These are phyloP conservation scores for Plantago major DNA, from an alignment of 257 asterid species.

Conservation along the genomic window DNA sequence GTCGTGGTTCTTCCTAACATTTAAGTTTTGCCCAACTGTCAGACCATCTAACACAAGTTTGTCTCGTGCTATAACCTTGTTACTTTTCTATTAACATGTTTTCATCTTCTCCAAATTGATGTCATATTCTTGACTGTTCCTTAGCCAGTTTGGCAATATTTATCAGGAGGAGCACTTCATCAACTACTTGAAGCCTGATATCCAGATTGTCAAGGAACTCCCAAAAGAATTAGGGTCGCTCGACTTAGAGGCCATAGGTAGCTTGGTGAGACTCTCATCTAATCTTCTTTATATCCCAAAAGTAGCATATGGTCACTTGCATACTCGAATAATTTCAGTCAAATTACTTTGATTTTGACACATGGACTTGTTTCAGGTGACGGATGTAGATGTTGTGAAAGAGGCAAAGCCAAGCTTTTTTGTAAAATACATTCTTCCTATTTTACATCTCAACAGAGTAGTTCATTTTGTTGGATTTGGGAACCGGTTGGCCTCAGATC, in stretches of 20 bases:
- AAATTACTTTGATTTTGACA: conserved; percentile 17
- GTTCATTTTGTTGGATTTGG: conserved; percentile 99
- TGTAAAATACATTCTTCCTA: conserved; percentile 81
- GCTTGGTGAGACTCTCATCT: conserved; percentile 63
- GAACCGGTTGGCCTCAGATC: conserved; percentile 98
- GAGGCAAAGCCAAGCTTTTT: conserved; percentile 96
- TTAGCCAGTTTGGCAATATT: conserved; percentile 97
- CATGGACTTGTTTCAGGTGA: conserved; percentile 51
- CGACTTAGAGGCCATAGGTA: conserved; percentile 90
- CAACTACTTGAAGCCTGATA: conserved; percentile 80
- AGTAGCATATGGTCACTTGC: conserved; percentile 6
- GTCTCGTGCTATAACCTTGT: no score
- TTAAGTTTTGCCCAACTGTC: no score
- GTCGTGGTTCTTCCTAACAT: no score
- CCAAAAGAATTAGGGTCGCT: conserved; percentile 77
- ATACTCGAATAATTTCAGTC: neutral
- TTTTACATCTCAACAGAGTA: conserved; percentile 72
- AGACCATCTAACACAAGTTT: no score
- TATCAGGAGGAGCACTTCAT: conserved; percentile 94
- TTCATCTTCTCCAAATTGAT: conserved; percentile 24
- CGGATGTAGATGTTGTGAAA: conserved; percentile 72
- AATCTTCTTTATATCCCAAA: conserved; percentile 6
- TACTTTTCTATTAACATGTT: no score
- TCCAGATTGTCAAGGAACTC: conserved; percentile 73
- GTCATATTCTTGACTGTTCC: conserved; percentile 44